A percentile compares a stretch with the other conserved stretches of the same genome.
Evolutionary conservation across 441 rosid species (phyloP).

Genomic region (Adansonia grandidieri): DNA sequence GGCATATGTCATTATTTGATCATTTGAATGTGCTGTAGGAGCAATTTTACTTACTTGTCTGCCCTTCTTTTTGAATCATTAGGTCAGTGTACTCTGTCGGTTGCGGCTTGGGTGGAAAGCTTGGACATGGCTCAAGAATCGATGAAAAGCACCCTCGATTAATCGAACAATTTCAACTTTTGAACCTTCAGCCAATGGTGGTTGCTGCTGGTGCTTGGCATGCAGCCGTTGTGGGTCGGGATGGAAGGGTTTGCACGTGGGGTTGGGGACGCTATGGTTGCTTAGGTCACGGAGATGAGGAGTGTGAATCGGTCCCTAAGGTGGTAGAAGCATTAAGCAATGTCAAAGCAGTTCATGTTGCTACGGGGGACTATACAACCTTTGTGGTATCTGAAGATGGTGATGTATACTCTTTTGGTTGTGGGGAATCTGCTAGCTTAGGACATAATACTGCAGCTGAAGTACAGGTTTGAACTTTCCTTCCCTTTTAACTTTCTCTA

Average conservation of each 20-base stretch:
- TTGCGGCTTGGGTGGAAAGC: conserved; percentile 97
- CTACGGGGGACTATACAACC: conserved; percentile 93
- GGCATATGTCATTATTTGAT: not conserved
- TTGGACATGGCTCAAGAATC: conserved; percentile 90
- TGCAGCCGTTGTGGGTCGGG: conserved; percentile 89
- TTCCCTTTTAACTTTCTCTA: not conserved
- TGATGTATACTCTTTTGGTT: conserved; percentile 88
- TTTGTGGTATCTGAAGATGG: conserved; percentile 89
- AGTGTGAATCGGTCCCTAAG: conserved; percentile 79
- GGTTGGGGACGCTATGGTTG: conserved; percentile 99
- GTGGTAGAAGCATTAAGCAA: conserved; percentile 78
- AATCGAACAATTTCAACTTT: conserved; percentile 67
- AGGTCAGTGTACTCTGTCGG: conserved; percentile 99
- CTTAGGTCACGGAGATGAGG: conserved; percentile 95
- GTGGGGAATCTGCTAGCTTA: conserved; percentile 90
- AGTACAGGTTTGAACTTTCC: conserved; percentile 59
- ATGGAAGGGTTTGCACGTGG: conserved; percentile 98
- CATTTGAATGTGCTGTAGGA: not conserved
- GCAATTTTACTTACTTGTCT: conserved; percentile 22
- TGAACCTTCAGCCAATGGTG: conserved; percentile 84
- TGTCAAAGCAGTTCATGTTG: conserved; percentile 87
- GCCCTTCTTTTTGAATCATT: conserved; percentile 26
- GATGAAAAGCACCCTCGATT: conserved; percentile 90
- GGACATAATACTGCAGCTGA: conserved; percentile 69
- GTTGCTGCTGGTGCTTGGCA: conserved; percentile 99